phyloP scores from a whole-genome alignment of 225 moss, liverwort and hornwort genomes.

The Asterella californica region DNA sequence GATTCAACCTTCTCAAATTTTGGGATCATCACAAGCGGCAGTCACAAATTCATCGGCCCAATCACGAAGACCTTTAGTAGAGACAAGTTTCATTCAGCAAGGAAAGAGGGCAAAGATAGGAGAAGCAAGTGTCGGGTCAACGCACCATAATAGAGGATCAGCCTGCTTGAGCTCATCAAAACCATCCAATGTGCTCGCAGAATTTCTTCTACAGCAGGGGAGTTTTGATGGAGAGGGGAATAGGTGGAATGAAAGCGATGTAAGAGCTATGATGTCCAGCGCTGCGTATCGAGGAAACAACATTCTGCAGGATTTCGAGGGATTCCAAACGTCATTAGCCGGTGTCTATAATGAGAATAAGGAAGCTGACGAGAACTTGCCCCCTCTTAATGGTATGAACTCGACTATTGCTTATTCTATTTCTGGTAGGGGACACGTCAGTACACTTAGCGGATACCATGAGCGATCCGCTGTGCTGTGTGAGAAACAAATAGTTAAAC shows the following conservation, averaged over 20 bases:
- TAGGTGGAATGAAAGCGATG: conserved; percentile 31
- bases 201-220: conserved; percentile 2
- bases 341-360: conserved; percentile 8
- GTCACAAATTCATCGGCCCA: conserved; percentile 4
- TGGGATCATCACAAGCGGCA: neutral
- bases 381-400: conserved; percentile 30
- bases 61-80: conserved; percentile 9
- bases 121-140: conserved; percentile 18
- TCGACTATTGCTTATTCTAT: conserved; percentile 1
- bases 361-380: conserved; percentile 23
- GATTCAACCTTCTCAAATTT: neutral
- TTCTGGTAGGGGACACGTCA: conserved; percentile 22
- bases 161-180: conserved; percentile 11
- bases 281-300: conserved; percentile 12
- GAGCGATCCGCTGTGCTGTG: conserved; percentile 15
- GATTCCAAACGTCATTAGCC: conserved; percentile 17
- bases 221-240: conserved; percentile 17
- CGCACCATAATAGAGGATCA: conserved; percentile 12
- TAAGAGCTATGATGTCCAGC: conserved; percentile 11
- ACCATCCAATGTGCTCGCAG: conserved; percentile 6
- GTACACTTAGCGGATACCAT: conserved; percentile 4
- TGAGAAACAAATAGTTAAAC: conserved; percentile 11
- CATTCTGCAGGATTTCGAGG: conserved; percentile 22
- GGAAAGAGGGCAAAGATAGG: conserved; percentile 17
- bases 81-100: conserved; percentile 18